phyloP scores from a whole-genome alignment of 2,329 filamentous ascomycete species.

The Hypomyces rosellus region DNA sequence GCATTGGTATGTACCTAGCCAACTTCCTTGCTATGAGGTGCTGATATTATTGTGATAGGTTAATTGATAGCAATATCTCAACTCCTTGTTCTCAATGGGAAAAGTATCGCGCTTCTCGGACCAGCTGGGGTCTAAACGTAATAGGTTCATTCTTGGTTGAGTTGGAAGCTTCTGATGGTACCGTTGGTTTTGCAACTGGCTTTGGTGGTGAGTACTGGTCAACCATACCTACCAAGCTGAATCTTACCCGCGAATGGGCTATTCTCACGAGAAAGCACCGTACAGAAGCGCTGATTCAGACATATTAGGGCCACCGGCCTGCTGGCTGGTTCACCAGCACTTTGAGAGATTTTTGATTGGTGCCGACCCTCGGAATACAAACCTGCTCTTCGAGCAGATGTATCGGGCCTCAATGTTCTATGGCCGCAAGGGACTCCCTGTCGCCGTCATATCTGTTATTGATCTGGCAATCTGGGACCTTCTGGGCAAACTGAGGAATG shows the following conservation, averaged over 20 bases:
- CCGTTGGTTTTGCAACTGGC: conserved; percentile 88
- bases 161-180: conserved; percentile 81
- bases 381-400: conserved; percentile 93
- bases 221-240: background rate
- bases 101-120: conserved; percentile 78
- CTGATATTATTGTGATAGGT: conserved; percentile 46
- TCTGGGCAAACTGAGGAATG: conserved; percentile 81
- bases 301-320: conserved; percentile 67
- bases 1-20: conserved; percentile 46
- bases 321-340: conserved; percentile 90
- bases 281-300: too few relatives aligned
- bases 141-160: conserved; percentile 88
- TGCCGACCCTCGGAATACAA: conserved; percentile 83
- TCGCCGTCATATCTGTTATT: conserved; percentile 90
- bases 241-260: background rate
- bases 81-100: conserved; percentile 90
- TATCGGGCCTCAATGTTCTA: conserved; percentile 96
- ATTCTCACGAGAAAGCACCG: too few relatives aligned
- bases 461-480: conserved; percentile 92
- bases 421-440: conserved; percentile 82
- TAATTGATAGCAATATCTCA: conserved; percentile 86
- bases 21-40: too few relatives aligned
- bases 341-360: conserved; percentile 89
- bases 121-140: conserved; percentile 93
- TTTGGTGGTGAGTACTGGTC: conserved; percentile 59